Percentiles rank a stretch among this genome's conserved stretches.
These are phyloP conservation scores for Naganishia sp. DNA, from an alignment of 1,284 basidiomycete genomes.

Conservation along the genomic window DNA sequence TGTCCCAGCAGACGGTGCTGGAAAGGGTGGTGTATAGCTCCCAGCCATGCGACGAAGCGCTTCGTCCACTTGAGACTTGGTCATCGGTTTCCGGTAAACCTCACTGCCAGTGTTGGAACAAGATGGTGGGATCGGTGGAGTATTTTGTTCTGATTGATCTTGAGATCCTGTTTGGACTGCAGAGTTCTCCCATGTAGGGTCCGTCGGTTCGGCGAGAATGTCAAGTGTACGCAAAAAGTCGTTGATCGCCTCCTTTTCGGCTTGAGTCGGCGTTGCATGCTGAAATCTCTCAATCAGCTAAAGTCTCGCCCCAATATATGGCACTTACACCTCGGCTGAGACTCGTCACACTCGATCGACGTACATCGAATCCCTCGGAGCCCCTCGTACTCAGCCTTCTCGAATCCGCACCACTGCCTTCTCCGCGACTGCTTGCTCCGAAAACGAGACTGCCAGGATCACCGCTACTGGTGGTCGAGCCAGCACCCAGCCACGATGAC, in stretches of 20 bases:
- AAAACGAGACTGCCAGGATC: slow-evolving; percentile 31
- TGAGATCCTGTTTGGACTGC: slow-evolving; percentile 33
- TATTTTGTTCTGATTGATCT: not conserved
- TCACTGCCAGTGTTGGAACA: slow-evolving; percentile 21
- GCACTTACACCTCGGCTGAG: slow-evolving; percentile 26
- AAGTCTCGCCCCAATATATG: slow-evolving; percentile 22
- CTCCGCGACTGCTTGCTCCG: slow-evolving; percentile 39
- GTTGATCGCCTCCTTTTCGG: slow-evolving; percentile 51
- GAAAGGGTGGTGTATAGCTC: slow-evolving; percentile 39
- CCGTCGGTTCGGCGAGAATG: slow-evolving; percentile 43
- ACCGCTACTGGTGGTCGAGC: slow-evolving; percentile 35
- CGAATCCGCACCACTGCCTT: slow-evolving; percentile 34
- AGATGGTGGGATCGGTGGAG: slow-evolving; percentile 1
- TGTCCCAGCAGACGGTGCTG: slow-evolving; percentile 25
- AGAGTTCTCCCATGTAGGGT: slow-evolving; percentile 35
- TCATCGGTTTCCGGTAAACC: slow-evolving; percentile 43
- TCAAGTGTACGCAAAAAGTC: slow-evolving; percentile 52
- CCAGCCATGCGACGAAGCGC: slow-evolving; percentile 49
- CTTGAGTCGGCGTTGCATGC: slow-evolving; percentile 40
- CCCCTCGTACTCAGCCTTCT: slow-evolving; percentile 21
- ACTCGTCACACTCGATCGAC: slow-evolving; percentile 19
- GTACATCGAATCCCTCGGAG: slow-evolving; percentile 13
- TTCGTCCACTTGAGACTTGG: slow-evolving; percentile 48
- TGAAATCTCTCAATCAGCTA: slow-evolving; percentile 37
- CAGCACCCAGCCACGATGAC: slow-evolving; percentile 28